Evolutionary conservation across 352 stramenopile species (phyloP).

Genomic region (Globisporangium paroecandrum): DNA sequence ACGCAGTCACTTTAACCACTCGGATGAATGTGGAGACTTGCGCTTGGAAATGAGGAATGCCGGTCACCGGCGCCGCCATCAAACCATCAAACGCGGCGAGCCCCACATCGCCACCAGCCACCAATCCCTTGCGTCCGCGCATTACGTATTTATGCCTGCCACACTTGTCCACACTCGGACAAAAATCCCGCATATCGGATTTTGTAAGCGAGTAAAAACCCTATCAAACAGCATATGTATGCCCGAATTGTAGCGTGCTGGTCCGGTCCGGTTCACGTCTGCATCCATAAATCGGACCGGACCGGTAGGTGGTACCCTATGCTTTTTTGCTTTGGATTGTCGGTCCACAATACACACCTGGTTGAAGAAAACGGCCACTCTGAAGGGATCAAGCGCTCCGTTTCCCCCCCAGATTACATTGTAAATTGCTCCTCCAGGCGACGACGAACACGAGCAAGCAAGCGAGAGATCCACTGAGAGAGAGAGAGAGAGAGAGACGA

Average conservation of each 20-base stretch:
- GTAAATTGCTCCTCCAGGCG: background rate
- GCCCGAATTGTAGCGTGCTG: background rate
- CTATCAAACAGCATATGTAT: slow-evolving; percentile 5
- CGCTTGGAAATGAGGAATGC: slow-evolving; percentile 64
- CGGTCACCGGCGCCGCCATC: too few relatives aligned
- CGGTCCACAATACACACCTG: background rate
- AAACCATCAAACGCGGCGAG: background rate
- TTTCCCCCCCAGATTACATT: background rate
- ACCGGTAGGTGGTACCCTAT: background rate
- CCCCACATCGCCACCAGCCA: slow-evolving; percentile 20
- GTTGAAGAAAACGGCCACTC: slow-evolving; percentile 8
- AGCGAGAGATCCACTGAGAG: background rate
- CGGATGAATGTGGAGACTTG: slow-evolving; percentile 62
- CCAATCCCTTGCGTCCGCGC: slow-evolving; percentile 16
- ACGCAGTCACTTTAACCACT: slow-evolving; percentile 89
- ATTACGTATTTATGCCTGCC: background rate
- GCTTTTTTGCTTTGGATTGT: background rate
- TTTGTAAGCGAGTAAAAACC: slow-evolving; percentile 12
- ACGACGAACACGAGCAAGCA: background rate
- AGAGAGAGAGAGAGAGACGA: background rate
- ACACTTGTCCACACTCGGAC: background rate
- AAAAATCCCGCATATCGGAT: slow-evolving; percentile 12
- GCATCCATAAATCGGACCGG: slow-evolving; percentile 1
- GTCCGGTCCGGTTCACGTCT: background rate
- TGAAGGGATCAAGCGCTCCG: background rate